These are phyloP conservation scores for Phylloporus sp. DNA, from an alignment of 1,284 basidiomycete genomes.

Conservation along the genomic window DNA sequence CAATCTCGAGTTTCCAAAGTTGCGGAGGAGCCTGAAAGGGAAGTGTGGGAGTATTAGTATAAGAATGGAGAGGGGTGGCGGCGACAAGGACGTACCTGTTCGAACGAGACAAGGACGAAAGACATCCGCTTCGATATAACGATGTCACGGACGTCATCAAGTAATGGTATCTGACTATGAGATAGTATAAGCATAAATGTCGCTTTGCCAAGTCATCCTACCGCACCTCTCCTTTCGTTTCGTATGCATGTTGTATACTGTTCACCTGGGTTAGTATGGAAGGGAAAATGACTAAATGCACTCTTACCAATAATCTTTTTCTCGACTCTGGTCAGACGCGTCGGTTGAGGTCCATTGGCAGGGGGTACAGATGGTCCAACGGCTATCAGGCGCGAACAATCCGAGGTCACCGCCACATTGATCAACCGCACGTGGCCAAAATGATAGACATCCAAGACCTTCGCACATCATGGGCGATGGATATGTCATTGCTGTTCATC, in stretches of 20 bases:
- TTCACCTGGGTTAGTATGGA: conserved; percentile 5
- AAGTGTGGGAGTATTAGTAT: background rate
- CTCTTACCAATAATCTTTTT: conserved; percentile 73
- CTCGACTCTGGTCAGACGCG: conserved; percentile 66
- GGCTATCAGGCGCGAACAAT: conserved; percentile 64
- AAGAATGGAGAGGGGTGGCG: no score
- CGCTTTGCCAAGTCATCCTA: background rate
- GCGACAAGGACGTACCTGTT: conserved; percentile 47
- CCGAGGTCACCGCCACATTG: conserved; percentile 75
- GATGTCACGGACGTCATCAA: conserved; percentile 78
- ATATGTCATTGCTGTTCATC: background rate
- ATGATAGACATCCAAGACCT: conserved; percentile 58
- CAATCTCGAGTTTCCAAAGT: conserved; percentile 73
- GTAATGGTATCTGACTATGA: conserved; percentile 69
- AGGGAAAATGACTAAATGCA: conserved; percentile 18
- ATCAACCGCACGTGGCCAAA: conserved; percentile 72
- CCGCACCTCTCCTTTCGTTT: conserved; percentile 69
- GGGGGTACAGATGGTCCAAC: conserved; percentile 70
- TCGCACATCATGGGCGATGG: background rate
- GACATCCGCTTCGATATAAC: conserved; percentile 61
- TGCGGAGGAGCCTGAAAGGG: conserved; percentile 67
- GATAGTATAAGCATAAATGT: background rate
- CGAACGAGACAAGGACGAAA: conserved; percentile 61
- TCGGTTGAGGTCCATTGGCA: conserved; percentile 64
- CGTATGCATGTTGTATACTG: conserved; percentile 73